phyloP scores from a whole-genome alignment of 192 early-diverging fungal genomes.

The Mortierella alpina region DNA sequence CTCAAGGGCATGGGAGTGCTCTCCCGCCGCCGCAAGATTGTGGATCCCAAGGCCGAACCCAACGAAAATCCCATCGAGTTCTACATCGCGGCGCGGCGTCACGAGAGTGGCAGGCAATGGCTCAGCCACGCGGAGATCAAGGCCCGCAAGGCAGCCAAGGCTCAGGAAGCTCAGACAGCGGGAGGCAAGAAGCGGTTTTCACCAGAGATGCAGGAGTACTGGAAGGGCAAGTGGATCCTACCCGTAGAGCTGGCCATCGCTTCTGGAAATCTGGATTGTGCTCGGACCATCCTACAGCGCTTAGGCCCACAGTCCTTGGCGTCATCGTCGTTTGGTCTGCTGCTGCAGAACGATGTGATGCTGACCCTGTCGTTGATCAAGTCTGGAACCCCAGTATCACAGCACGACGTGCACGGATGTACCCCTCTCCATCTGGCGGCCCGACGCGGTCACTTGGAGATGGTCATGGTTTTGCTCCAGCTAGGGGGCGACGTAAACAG shows the following conservation, averaged over 20 bases:
- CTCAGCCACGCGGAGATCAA: conserved; percentile 50
- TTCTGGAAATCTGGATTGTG: conserved; percentile 48
- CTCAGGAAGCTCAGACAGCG: not conserved
- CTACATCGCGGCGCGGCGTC: conserved; percentile 42
- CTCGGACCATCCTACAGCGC: conserved; percentile 41
- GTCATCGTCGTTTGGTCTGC: conserved; percentile 40
- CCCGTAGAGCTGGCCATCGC: conserved; percentile 50
- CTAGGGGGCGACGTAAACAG: conserved; percentile 70
- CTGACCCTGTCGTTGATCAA: conserved; percentile 50
- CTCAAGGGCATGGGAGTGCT: conserved; percentile 53
- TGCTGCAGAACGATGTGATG: conserved; percentile 57
- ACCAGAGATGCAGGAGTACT: conserved; percentile 43
- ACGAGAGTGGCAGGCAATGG: conserved; percentile 51
- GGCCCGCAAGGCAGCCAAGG: conserved; percentile 26
- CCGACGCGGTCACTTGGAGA: conserved; percentile 62
- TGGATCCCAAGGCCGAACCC: conserved; percentile 7
- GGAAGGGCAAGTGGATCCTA: conserved; percentile 47
- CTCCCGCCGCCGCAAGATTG: conserved; percentile 30
- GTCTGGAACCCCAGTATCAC: conserved; percentile 49
- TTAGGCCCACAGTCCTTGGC: conserved; percentile 32
- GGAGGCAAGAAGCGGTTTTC: conserved; percentile 35
- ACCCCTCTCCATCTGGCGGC: conserved; percentile 77
- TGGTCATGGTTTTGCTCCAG: conserved; percentile 62
- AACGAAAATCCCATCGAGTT: conserved; percentile 38
- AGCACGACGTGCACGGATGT: conserved; percentile 63